Evolutionary conservation across 345 rosid species (phyloP), one percentile per base, ranked within the genome.

Genomic region (Dovyalis caffra): DNA sequence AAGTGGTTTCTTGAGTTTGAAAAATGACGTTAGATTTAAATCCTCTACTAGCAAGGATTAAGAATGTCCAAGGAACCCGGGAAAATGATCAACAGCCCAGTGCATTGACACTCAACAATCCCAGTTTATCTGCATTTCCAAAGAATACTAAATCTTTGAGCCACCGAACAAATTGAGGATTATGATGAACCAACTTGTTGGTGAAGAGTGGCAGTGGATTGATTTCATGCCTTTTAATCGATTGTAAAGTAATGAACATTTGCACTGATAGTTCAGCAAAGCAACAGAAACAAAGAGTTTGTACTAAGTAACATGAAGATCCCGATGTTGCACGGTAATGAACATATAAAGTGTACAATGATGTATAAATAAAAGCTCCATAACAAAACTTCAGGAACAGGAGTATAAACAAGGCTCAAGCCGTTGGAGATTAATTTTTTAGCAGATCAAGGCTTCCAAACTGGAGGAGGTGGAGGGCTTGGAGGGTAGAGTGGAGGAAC

Each of bases 401-500:
- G 23, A 29, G 47, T 25, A 34, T 49, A 49, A 49, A 20, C 11
- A 33, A 34, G 66, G 35, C 65, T 53, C 25, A 33, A 38, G 35
- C 26, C n/a, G 3, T 15, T 6, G 62, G 32, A 18, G 35, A 9
- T 16, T 0, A 11, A 20, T 6, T 51, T 51, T 51, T 7, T 43
- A 21, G 38, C 20, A 49, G 64, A 5, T 91, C 74, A 92, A 72
- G 98, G 98, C 70, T 28, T 90, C 98, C 98, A 94, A 0, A 90
- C 87, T 8, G 90, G 78, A 4, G 97, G 94, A 6, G 96, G 91
- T 1, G 97, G 97, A n/a, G 97, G 90, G 45, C 29, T 56, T n/a
- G 81, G 83, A 4, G 98, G 87, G 47, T 87, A 92, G 62, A 90
- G 90, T 5, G 98, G 98, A 32, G 94, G 94, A 76, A 94, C 88